Conservation (phyloP, 2,329 filamentous ascomycete genomes). For the Colletotrichum sp. region DNA sequence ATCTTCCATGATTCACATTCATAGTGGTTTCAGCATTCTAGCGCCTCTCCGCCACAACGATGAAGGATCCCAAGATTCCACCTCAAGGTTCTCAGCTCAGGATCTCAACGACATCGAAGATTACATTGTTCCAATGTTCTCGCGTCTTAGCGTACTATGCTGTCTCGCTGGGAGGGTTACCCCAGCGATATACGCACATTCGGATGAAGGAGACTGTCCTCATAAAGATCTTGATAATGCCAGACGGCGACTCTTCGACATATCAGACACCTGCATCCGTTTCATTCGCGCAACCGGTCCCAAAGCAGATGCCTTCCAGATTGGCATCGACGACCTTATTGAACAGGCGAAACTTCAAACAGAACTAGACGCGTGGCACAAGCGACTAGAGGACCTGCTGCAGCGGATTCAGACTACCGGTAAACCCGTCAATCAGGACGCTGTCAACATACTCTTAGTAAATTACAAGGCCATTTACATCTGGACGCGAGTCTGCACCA, state of each 20-base stretch:
- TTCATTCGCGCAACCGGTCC: not conserved
- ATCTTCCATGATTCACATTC: not conserved
- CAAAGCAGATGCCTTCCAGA: not conserved
- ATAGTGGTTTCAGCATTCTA: not conserved
- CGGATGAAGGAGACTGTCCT: not conserved
- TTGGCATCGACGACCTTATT: rapidly evolving
- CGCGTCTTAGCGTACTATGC: not conserved
- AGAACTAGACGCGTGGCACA: not conserved
- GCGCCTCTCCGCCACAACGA: not conserved
- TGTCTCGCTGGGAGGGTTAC: not conserved
- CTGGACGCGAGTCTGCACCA: not conserved
- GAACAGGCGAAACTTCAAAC: not conserved
- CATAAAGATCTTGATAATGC: not conserved
- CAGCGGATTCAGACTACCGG: not conserved
- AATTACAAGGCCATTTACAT: not conserved
- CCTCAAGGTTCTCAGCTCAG: not conserved
- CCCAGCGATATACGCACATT: not conserved
- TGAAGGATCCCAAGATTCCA: not conserved
- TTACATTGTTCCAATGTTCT: not conserved
- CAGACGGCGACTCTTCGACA: not conserved
- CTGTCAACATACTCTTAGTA: not conserved
- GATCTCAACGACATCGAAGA: not conserved
- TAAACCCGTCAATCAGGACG: not conserved
- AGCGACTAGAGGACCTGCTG: not conserved
- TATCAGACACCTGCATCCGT: not conserved